These are phyloP conservation scores for Trichoderma cornu-damae DNA, from an alignment of 2,329 filamentous ascomycete species.

Conservation along the genomic window DNA sequence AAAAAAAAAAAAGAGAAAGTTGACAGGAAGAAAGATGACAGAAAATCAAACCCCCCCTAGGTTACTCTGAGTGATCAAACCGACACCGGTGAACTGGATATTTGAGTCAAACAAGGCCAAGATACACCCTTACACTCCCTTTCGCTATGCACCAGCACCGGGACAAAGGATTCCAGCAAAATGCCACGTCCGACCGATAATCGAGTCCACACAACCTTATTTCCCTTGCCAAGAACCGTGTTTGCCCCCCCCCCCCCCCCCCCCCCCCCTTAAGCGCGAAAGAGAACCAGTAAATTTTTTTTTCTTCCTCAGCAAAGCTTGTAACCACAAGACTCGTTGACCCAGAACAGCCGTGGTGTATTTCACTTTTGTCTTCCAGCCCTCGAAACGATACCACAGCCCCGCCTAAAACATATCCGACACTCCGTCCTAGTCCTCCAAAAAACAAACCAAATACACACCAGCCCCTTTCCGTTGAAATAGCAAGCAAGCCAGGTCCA, in stretches of 20 bases:
- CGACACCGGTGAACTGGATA: slow-evolving; percentile 29
- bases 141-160: slow-evolving; percentile 42
- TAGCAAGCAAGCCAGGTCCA: slow-evolving; percentile 39
- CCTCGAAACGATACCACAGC: slow-evolving; percentile 32
- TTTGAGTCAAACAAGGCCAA: slow-evolving; percentile 36
- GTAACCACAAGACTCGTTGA: slow-evolving; percentile 31
- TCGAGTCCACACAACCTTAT: slow-evolving; percentile 21
- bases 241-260: no score
- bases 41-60: slow-evolving; percentile 16
- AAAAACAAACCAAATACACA: slow-evolving; percentile 34
- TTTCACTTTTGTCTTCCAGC: slow-evolving; percentile 40
- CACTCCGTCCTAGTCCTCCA: slow-evolving; percentile 36
- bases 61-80: slow-evolving; percentile 17
- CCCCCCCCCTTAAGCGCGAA: slow-evolving; percentile 18
- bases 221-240: slow-evolving; percentile 20
- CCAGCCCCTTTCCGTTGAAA: slow-evolving; percentile 36
- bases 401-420: slow-evolving; percentile 36
- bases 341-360: slow-evolving; percentile 36
- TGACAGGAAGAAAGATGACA: slow-evolving; percentile 19
- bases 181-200: slow-evolving; percentile 28
- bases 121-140: slow-evolving; percentile 39
- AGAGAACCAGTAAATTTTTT: slow-evolving; percentile 16
- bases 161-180: slow-evolving; percentile 41
- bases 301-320: slow-evolving; percentile 29
- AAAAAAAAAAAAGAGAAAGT: slow-evolving; percentile 19